These are phyloP conservation scores for Sordariomycetes sp. DNA, from an alignment of 2,329 filamentous ascomycete genomes.

Conservation along the genomic window DNA sequence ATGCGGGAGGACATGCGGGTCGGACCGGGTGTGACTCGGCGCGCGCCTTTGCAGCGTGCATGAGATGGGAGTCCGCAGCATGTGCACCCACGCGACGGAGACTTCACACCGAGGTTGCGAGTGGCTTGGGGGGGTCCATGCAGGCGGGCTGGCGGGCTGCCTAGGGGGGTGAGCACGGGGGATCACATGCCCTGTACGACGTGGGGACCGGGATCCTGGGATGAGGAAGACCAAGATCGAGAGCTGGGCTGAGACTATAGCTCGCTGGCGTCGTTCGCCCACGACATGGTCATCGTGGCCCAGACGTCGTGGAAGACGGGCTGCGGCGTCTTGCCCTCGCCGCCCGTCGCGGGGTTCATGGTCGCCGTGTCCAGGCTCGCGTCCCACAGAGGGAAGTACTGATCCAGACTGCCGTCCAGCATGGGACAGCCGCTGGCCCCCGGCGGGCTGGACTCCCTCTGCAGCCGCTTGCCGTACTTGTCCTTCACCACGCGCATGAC, in stretches of 20 bases:
- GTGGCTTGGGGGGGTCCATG: slow-evolving; percentile 2
- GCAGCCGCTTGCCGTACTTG: slow-evolving; percentile 34
- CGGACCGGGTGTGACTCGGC: too few relatives aligned
- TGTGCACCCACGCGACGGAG: neutral
- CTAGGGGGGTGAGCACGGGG: too few relatives aligned
- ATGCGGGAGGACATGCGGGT: too few relatives aligned
- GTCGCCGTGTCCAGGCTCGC: slow-evolving; percentile 15
- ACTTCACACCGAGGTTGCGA: slow-evolving; percentile 1
- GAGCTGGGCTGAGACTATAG: too few relatives aligned
- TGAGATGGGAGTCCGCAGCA: neutral
- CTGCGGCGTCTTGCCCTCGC: slow-evolving; percentile 9
- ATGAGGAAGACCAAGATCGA: too few relatives aligned
- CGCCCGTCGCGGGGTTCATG: neutral
- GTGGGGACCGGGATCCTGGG: too few relatives aligned
- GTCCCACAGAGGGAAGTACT: slow-evolving; percentile 35
- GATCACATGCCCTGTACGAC: too few relatives aligned
- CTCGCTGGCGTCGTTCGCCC: slow-evolving; percentile 20
- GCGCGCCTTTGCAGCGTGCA: neutral
- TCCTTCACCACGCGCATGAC: slow-evolving; percentile 34
- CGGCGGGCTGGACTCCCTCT: slow-evolving; percentile 17
- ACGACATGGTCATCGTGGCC: slow-evolving; percentile 38
- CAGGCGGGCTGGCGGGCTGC: too few relatives aligned
- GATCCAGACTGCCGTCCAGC: slow-evolving; percentile 39
- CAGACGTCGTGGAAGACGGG: slow-evolving; percentile 33
- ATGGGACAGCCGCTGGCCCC: slow-evolving; percentile 33